phyloP scores from a whole-genome alignment of 2,329 filamentous ascomycete genomes.

The Rhexocercosporidium sp. region DNA sequence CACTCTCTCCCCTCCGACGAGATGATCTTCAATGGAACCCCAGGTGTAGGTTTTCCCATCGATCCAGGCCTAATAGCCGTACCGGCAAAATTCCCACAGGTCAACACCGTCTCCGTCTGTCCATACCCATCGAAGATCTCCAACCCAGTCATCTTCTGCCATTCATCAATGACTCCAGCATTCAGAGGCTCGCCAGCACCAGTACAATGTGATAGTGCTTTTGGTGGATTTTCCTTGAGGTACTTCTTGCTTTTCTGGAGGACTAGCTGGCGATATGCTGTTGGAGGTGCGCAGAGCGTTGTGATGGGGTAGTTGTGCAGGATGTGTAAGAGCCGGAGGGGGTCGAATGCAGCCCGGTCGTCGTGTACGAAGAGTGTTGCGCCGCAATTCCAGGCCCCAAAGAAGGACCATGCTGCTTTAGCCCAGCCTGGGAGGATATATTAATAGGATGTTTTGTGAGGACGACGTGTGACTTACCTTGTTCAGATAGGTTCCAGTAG shows the following conservation, averaged over 20 bases:
- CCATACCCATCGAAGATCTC: conserved; percentile 49
- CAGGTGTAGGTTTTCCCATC: conserved; percentile 48
- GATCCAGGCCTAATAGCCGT: conserved; percentile 44
- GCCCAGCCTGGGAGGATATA: conserved; percentile 43
- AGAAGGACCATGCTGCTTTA: conserved; percentile 49
- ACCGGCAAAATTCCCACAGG: conserved; percentile 47
- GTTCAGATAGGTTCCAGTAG: conserved; percentile 48
- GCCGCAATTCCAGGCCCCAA: conserved; percentile 48
- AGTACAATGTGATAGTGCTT: conserved; percentile 44
- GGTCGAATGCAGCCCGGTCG: conserved; percentile 43
- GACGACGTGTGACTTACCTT: conserved; percentile 35
- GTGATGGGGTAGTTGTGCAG: conserved; percentile 47
- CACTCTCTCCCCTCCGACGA: conserved; percentile 40
- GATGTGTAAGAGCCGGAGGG: conserved; percentile 41
- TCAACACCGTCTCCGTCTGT: conserved; percentile 47
- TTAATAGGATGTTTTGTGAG: neutral
- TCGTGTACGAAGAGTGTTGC: conserved; percentile 49
- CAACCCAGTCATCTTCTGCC: conserved; percentile 44
- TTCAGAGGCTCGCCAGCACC: conserved; percentile 49
- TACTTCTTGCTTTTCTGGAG: conserved; percentile 41
- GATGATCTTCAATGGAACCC: conserved; percentile 45
- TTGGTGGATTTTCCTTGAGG: conserved; percentile 38
- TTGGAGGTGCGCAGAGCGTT: conserved; percentile 48
- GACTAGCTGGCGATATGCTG: conserved; percentile 48
- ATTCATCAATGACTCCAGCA: conserved; percentile 46